Base-by-base conservation (phyloP, 176 grass and related monocot species). In the Metroxylon sagu region DNA sequence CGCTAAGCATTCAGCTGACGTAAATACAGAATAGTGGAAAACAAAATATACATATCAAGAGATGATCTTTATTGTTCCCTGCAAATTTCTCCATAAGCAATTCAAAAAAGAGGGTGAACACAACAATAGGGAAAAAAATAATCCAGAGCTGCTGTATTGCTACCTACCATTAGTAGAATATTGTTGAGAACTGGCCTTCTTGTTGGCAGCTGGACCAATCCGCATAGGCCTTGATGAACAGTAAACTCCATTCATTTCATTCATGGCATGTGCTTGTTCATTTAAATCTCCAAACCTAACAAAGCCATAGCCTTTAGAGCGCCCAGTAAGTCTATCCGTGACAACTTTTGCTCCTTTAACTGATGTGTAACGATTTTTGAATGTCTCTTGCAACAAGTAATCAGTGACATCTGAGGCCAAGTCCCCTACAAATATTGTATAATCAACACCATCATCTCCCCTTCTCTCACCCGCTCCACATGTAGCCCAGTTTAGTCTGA, bases 381-480 rank as follows among this genome's bases (percentile, higher is more conserved):
- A 95, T 35, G 63, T 67, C 59, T 84, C 90, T 80, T 95, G 59
- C 35, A 95, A 56, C 73, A 87, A 71, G 57, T 69, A 76, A 53
- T 95, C 90, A 2, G 74, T 95, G 59, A 90, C 90, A 80, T 95
- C 90, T 73, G 83, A 50, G 59, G 85, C 83, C 49, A 95, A 80
- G 73, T 89, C 86, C 57, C 86, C 90, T 74, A 89, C 90, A 81
- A 95, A 95, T 57, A 95, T 84, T 31, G 90, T 84, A 67, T 89
- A 77, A 29, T 95, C 86, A 60, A 80, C 61, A 70, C 83, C 69
- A 75, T 76, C 62, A 27, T 86, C 74, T 25, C 78, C 74, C 5
- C 79, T 79, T 54, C 70, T 80, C 25, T 95, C 83, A 30, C 83
- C 80, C 76, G 80, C 43, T 29, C 83, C 79, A 76, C 71, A 80